Conservation (phyloP, 768 basidiomycete genomes). For the Leccinum disarticulatum region DNA sequence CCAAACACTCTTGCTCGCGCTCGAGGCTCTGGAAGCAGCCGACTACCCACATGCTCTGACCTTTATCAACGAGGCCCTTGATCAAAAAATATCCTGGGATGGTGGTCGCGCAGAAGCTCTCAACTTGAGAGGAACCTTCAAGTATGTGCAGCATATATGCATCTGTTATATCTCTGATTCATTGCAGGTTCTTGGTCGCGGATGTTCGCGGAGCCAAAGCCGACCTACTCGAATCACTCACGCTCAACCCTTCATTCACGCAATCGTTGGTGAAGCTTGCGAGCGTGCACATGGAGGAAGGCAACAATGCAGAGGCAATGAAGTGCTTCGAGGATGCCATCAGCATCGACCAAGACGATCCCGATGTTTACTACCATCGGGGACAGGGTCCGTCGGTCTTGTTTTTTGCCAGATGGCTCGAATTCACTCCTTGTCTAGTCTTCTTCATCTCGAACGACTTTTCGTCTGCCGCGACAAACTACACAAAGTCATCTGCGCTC, state of each 20-base stretch:
- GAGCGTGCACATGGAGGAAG: constrained; percentile 95
- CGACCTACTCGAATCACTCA: constrained; percentile 78
- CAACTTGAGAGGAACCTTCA: constrained; percentile 95
- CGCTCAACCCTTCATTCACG: constrained; percentile 65
- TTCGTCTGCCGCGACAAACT: constrained; percentile 82
- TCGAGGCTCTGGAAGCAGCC: constrained; percentile 79
- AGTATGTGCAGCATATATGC: constrained; percentile 47
- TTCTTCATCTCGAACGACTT: constrained; percentile 95
- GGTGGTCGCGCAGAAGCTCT: constrained; percentile 80
- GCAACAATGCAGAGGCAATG: constrained; percentile 77
- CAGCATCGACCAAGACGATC: constrained; percentile 75
- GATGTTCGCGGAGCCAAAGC: constrained; percentile 80
- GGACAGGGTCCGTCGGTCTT: constrained; percentile 69
- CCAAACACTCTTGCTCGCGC: constrained; percentile 73
- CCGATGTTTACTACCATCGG: constrained; percentile 98
- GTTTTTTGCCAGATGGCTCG: neutral
- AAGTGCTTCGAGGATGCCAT: constrained; percentile 91
- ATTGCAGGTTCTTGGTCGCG: constrained; percentile 79
- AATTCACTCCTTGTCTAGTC: constrained; percentile 44
- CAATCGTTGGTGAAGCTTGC: constrained; percentile 97
- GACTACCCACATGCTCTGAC: constrained; percentile 83
- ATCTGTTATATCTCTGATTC: neutral
- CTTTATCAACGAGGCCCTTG: constrained; percentile 80
- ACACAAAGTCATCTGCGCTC: constrained; percentile 83
- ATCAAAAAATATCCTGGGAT: constrained; percentile 80